A percentile compares a stretch with the other conserved stretches of the same genome.
These are phyloP conservation scores for Podila verticillata DNA, from an alignment of 192 early-diverging fungal species.

Conservation along the genomic window DNA sequence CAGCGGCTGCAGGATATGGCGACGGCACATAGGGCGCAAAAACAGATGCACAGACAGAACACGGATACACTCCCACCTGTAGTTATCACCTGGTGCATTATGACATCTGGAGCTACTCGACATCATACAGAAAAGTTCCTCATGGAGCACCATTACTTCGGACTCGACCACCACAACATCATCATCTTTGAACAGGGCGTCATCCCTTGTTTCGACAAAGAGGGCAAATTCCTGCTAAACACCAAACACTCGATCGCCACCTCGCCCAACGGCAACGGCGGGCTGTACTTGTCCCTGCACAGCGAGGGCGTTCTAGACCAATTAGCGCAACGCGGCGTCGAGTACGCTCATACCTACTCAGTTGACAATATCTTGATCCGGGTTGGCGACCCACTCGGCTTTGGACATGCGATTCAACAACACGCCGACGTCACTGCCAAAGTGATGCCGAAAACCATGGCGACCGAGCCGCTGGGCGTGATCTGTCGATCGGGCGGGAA, in stretches of 20 bases:
- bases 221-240: conserved; percentile 89
- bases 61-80: conserved; percentile 6
- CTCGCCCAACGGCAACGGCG: conserved; percentile 85
- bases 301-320: conserved; percentile 78
- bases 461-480: conserved; percentile 89
- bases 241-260: conserved; percentile 72
- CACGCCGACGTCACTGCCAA: conserved; percentile 90
- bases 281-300: conserved; percentile 87
- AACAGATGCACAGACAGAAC: neutral
- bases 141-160: conserved; percentile 80
- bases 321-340: conserved; percentile 76
- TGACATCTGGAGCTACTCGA: conserved; percentile 92
- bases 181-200: conserved; percentile 92
- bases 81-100: conserved; percentile 93
- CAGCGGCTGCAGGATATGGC: conserved; percentile 77
- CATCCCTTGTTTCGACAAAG: conserved; percentile 85
- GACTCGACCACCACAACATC: conserved; percentile 77
- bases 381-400: conserved; percentile 89
- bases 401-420: conserved; percentile 82
- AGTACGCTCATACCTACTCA: conserved; percentile 89
- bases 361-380: conserved; percentile 94
- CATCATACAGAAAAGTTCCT: conserved; percentile 75
- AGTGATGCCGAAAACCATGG: conserved; percentile 83
- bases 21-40: conserved; percentile 4
- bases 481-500: conserved; percentile 81